Evolutionary conservation across 1,284 basidiomycete genomes (phyloP), one percentile per base, ranked within the genome.

Genomic region (Ustilago shanxiensis): DNA sequence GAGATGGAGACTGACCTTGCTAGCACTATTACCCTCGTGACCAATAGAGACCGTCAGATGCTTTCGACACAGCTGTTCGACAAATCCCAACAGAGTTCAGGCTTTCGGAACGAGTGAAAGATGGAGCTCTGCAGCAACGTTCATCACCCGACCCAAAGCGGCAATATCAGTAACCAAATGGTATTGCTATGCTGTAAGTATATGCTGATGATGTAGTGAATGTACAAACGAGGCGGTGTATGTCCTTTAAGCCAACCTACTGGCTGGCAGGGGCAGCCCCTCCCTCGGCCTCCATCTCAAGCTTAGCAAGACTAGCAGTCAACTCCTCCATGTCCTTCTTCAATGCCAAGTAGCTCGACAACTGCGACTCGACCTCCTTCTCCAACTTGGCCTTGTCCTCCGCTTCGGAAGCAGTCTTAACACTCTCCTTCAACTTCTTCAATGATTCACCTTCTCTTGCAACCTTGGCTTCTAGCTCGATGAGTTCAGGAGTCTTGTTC

Each of bases 401-500:
- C 20, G 76, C 73, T 51, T 60, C 54, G 18, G 69, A 64, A 26
- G 79, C 66, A 53, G 61, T 66, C 55, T 70, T 66, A 11, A 79
- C 65, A 0, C 60, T 66, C 22, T 68, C 75, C 69, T 84, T 84
- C 53, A 77, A 60, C 64, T 76, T 50, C 39, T 81, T 74, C 28
- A 85, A 69, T 50, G 44, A 45, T 16, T 81, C 79, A 18, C 72
- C 82, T 71, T 85, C 77, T 16, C 20, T 51, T 41, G 79, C 77
- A 1, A 83, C 80, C 52, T 77, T 33, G 11, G 28, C 55, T 49
- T 84, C 80, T 20, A 84, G 56, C 54, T 67, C 72, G 50, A 71
- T 47, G 41, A 80, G 57, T 61, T 83, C 82, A 18, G 76, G 72
- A 39, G 84, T 85, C 66, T 81, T 78, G 66, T 76, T 76, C 72